Base-by-base conservation (phyloP, 2,329 filamentous ascomycete genomes). In the Epichloe amarillans region DNA sequence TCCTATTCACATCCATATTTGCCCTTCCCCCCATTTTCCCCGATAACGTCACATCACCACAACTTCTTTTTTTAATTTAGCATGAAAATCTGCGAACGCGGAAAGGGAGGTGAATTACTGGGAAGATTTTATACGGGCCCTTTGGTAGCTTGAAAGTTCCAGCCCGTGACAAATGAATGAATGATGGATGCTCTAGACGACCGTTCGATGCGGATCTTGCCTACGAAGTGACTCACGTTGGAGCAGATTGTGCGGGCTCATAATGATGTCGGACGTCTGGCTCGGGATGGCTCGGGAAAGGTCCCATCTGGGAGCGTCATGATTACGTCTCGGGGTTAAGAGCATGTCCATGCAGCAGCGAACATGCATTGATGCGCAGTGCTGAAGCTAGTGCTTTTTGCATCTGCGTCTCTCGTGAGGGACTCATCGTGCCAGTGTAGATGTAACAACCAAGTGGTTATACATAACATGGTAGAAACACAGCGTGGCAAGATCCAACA, bases 71-170 rank as follows among this genome's bases (percentile, higher is more conserved):
- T 46, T 53, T 38, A 42, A 49, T 65, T 58, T 64, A 63, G 60
- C 57, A 65, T 65, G 63, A 62, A 62, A 64, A 64, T 67, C 61
- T 62, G 62, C 59, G 50, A 41, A 40, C 33, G 47, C 23, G 42
- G 46, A 47, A 30, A 61, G 48, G 56, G 64, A 58, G 58, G 58
- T 59, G 53, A 53, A 53, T 42, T 50, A 49, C 55, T 57, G 54
- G 52, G 12, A 55, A 55, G 54, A 57, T 58, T 57, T 41, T 30
- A 42, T 60, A 58, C 62, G 73, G 73, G 75, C 65, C 72, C 68
- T 71, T 72, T 79, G 77, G 75, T 79, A 74, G 76, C 77, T 80
- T 80, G 69, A 80, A 79, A 79, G 76, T 76, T 78, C 76, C 76
- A 79, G 75, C 74, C 75, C 74, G 64, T 58, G 55, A 62, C 62